A percentile compares a stretch with the other conserved stretches of the same genome.
Conservation (phyloP, 176 grass and related monocot species). For the Saccharum spontaneum region DNA sequence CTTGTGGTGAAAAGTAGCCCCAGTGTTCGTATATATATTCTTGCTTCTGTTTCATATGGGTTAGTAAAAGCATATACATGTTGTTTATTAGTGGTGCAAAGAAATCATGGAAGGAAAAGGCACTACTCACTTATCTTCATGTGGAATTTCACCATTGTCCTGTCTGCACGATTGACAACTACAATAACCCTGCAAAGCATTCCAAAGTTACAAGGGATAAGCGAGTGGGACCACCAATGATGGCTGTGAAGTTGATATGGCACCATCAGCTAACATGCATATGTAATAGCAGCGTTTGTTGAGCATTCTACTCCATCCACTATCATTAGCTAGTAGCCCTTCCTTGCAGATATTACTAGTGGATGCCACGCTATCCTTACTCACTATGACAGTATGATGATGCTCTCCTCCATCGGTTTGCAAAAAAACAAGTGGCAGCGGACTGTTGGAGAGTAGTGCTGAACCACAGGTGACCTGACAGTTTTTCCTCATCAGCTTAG, state of each 20-base stretch:
- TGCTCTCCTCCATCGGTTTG: not conserved
- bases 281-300: not conserved
- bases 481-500: not conserved
- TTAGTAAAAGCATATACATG: not conserved
- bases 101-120: not conserved
- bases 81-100: constrained; percentile 11
- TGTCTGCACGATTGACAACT: constrained; percentile 23
- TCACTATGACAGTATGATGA: constrained; percentile 9
- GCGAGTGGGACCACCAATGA: constrained; percentile 21
- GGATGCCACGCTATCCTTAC: constrained; percentile 40
- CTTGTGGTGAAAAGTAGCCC: not conserved
- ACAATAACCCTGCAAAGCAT: not conserved
- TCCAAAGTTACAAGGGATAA: constrained; percentile 14
- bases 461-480: not conserved
- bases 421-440: constrained; percentile 2
- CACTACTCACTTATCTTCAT: not conserved
- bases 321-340: constrained; percentile 8
- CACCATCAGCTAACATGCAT: constrained; percentile 11
- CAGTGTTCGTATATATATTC: not conserved
- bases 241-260: constrained; percentile 19
- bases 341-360: constrained; percentile 8
- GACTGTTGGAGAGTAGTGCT: not conserved
- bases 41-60: not conserved
- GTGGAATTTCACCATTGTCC: constrained; percentile 14
- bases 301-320: constrained; percentile 21